phyloP scores from a whole-genome alignment of 768 basidiomycete species.

The Lentinus tigrinus region DNA sequence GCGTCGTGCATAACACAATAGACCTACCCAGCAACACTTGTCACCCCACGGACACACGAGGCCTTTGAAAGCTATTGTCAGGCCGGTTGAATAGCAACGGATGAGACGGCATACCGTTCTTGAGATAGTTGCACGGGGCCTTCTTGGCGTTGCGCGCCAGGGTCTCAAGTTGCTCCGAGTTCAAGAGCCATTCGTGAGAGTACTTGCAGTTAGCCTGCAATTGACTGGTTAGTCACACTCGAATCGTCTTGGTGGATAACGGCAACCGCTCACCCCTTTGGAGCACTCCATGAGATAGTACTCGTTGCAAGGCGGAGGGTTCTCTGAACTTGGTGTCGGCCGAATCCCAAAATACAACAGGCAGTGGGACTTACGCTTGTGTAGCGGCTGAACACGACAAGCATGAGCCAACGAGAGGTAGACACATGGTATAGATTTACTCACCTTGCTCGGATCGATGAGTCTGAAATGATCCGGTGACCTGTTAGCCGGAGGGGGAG shows the following conservation, averaged over 20 bases:
- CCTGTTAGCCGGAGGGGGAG: slow-evolving; percentile 17
- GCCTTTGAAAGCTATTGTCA: slow-evolving; percentile 40
- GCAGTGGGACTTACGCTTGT: slow-evolving; percentile 58
- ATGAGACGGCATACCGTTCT: slow-evolving; percentile 51
- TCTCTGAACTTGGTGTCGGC: slow-evolving; percentile 44
- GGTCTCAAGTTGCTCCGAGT: slow-evolving; percentile 68
- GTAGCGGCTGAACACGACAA: slow-evolving; percentile 53
- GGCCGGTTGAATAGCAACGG: neutral
- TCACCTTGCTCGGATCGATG: slow-evolving; percentile 65
- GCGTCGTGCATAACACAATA: neutral
- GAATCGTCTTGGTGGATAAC: neutral
- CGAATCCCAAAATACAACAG: neutral
- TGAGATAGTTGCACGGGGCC: slow-evolving; percentile 82
- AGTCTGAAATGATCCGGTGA: slow-evolving; percentile 28
- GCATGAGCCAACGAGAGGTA: neutral
- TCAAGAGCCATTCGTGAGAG: slow-evolving; percentile 76
- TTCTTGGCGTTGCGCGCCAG: slow-evolving; percentile 79
- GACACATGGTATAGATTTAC: neutral
- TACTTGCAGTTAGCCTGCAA: slow-evolving; percentile 65
- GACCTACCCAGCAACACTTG: slow-evolving; percentile 63
- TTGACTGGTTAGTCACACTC: neutral
- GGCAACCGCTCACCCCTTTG: slow-evolving; percentile 50
- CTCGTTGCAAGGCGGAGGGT: slow-evolving; percentile 84
- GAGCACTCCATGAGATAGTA: slow-evolving; percentile 81
- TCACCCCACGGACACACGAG: slow-evolving; percentile 74